These are phyloP conservation scores for Talaromyces sp. DNA, from an alignment of 2,329 filamentous ascomycete species.

Conservation along the genomic window DNA sequence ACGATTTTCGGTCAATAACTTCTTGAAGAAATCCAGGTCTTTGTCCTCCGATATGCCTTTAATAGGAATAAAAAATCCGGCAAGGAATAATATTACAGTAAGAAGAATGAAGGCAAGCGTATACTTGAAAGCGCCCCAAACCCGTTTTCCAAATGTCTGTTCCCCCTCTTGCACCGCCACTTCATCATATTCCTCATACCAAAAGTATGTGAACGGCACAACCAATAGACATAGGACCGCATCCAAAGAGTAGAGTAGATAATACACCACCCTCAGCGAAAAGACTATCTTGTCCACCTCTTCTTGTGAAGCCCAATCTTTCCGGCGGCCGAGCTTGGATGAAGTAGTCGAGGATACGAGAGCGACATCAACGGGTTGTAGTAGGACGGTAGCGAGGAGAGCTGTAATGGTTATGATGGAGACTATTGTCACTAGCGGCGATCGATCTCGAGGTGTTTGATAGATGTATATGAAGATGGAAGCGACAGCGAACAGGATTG, in stretches of 20 bases:
- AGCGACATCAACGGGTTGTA: conserved; percentile 92
- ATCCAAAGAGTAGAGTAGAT: conserved; percentile 86
- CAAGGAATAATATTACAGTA: conserved; percentile 71
- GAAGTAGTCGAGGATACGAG: conserved; percentile 85
- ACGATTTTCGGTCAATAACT: conserved; percentile 76
- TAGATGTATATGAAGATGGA: conserved; percentile 87
- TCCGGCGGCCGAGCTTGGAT: conserved; percentile 73
- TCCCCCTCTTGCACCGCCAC: conserved; percentile 76
- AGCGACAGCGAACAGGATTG: conserved; percentile 70
- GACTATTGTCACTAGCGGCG: conserved; percentile 73
- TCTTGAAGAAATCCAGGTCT: conserved; percentile 89
- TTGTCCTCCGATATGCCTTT: conserved; percentile 61
- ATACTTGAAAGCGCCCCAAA: conserved; percentile 87
- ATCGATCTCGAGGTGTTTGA: conserved; percentile 83
- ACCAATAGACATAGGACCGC: conserved; percentile 82
- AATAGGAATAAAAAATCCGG: conserved; percentile 91
- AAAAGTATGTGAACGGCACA: conserved; percentile 96
- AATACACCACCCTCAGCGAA: conserved; percentile 86
- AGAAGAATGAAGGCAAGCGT: conserved; percentile 79
- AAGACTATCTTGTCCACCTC: conserved; percentile 73
- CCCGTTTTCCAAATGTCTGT: conserved; percentile 65
- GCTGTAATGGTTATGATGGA: conserved; percentile 83
- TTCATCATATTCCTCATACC: conserved; percentile 96
- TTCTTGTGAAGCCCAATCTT: conserved; percentile 88
- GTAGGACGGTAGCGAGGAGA: conserved; percentile 83